Percentiles rank a stretch among this genome's conserved stretches.
These are phyloP conservation scores for Pythium insidiosum DNA, from an alignment of 352 stramenopile genomes.

Conservation along the genomic window DNA sequence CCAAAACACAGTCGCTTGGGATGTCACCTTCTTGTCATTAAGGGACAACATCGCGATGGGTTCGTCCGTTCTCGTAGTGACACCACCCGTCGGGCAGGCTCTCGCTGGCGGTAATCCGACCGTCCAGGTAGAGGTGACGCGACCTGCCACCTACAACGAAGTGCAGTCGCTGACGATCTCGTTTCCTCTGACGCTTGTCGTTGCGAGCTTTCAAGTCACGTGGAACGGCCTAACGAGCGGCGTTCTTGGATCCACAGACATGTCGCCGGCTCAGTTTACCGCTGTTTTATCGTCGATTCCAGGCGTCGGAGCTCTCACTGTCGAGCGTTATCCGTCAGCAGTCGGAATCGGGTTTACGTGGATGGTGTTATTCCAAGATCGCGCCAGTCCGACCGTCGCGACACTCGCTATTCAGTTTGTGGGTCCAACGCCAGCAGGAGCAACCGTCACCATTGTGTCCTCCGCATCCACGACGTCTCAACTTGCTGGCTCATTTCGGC, in stretches of 20 bases:
- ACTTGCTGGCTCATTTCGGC: constrained; percentile 38
- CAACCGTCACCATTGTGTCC: constrained; percentile 18
- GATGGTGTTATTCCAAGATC: constrained; percentile 26
- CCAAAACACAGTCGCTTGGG: constrained; percentile 14
- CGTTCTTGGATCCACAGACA: constrained; percentile 12
- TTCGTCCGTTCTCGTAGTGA: no score
- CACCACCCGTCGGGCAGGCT: not conserved
- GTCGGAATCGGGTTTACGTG: constrained; percentile 33
- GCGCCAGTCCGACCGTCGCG: constrained; percentile 7
- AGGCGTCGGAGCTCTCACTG: constrained; percentile 17
- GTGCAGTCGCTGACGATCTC: constrained; percentile 37
- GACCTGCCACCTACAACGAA: constrained; percentile 17
- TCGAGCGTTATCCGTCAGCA: constrained; percentile 25
- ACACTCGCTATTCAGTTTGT: constrained; percentile 24
- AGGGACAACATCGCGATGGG: constrained; percentile 16
- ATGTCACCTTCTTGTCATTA: constrained; percentile 29
- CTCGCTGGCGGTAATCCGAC: constrained; percentile 17
- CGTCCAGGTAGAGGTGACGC: constrained; percentile 9
- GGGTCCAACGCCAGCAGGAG: constrained; percentile 10
- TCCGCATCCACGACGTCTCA: constrained; percentile 15
- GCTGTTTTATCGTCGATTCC: constrained; percentile 21
- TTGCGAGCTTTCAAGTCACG: constrained; percentile 20
- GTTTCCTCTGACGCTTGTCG: constrained; percentile 9
- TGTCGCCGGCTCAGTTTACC: constrained; percentile 25
- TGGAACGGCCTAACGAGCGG: constrained; percentile 27